Base-by-base conservation (phyloP, 1,284 basidiomycete genomes). In the Pseudozyma pruni region DNA sequence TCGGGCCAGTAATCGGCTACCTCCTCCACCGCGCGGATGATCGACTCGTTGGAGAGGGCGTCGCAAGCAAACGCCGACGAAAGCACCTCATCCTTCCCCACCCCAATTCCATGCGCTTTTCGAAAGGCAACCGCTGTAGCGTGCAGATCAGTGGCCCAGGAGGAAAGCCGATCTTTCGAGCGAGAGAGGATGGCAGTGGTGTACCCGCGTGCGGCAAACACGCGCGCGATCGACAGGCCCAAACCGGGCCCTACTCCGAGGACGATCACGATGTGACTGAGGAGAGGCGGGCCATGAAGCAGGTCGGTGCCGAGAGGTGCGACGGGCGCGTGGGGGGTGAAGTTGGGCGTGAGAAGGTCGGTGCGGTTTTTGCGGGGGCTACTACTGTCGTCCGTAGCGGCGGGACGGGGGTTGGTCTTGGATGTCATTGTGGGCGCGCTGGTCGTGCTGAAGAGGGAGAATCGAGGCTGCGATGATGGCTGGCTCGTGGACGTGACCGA, bases 241-340 rank as follows among this genome's bases (percentile, higher is more conserved):
- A 78, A 45, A 4, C 76, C 76, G 6, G 75, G 76, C 2, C 76
- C 75, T 0, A 78, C 74, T 10, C 75, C 75, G 13, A 77, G 60
- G 7, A 75, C 40, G 9, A 75, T 44, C 2, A 77, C 71, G 3
- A 77, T 42, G 42, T 77, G 75, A n/a, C 71, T 41, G 2, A 44
- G 11, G 2, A 57, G 38, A 5, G 43, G 10, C 1, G 75, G 75
- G 1, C 75, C 75, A 31, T 77, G 72, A 7, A 75, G 42, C 8
- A 58, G 31, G 25, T 67, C 58, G 8, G 47, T 31, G 3, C 75
- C 75, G 17, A 77, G 53, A 13, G 47, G 51, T 2, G 37, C 17
- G 4, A 72, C 66, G 13, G 62, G 42, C 0, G 45, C 31, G 32
- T 70, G 63, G 6, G 75, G 73, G 0, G 44, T 39, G 6, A 57